Percentiles rank a stretch among this genome's conserved stretches.
phyloP scores from a whole-genome alignment of 805 yeast genomes.

The Cyberlindnera americana region DNA sequence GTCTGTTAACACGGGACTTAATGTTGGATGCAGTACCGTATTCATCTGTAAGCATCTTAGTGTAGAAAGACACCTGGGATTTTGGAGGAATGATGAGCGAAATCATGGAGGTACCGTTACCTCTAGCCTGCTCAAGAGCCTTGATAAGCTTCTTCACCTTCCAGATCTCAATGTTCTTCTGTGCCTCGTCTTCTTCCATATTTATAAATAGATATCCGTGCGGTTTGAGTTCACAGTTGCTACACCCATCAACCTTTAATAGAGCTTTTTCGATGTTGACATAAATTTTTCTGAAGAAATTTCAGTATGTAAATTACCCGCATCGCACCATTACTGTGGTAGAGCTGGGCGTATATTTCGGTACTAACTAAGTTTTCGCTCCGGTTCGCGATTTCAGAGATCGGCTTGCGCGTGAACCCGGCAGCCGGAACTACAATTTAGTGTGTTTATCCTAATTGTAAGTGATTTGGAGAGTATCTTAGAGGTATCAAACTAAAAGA shows the following conservation, averaged over 20 bases:
- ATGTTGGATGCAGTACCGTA: constrained; percentile 98
- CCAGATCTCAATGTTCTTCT: constrained; percentile 98
- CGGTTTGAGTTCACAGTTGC: neutral
- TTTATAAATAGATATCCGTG: neutral
- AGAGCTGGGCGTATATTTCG: constrained; percentile 7
- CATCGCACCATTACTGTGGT: neutral
- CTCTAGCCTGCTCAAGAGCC: constrained; percentile 86
- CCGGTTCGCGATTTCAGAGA: neutral
- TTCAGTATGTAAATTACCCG: constrained; percentile 9
- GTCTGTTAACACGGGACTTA: constrained; percentile 94
- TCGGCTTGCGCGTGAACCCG: constrained; percentile 2
- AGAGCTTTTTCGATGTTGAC: constrained; percentile 3
- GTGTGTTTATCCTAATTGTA: no score
- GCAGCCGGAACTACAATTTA: neutral
- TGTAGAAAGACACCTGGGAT: constrained; percentile 84
- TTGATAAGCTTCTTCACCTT: constrained; percentile 93
- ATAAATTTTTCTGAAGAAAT: constrained; percentile 2
- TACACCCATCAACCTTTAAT: neutral
- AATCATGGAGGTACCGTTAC: constrained; percentile 99
- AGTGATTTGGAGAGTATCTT: no score
- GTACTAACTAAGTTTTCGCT: constrained; percentile 7
- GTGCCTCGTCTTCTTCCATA: constrained; percentile 64
- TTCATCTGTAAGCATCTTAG: constrained; percentile 94
- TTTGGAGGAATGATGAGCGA: constrained; percentile 93
- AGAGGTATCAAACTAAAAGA: no score